Evolutionary conservation across 306 rosid species (phyloP).

Genomic region (Prinsepia uniflora): DNA sequence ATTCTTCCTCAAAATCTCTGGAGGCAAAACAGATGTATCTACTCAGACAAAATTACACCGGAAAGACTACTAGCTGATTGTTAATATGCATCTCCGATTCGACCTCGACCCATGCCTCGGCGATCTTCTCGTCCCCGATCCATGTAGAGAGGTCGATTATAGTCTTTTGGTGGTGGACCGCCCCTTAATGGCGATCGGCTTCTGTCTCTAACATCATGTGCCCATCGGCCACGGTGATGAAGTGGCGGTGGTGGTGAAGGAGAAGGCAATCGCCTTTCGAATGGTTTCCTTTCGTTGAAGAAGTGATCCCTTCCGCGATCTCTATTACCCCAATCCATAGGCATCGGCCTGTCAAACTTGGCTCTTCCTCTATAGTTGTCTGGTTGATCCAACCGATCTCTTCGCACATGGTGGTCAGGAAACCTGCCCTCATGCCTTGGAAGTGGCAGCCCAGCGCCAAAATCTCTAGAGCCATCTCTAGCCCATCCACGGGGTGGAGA

Average conservation of each 20-base stretch:
- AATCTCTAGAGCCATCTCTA: constrained; percentile 73
- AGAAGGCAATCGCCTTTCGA: constrained; percentile 72
- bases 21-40: neutral
- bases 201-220: constrained; percentile 65
- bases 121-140: constrained; percentile 58
- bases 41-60: constrained; percentile 14
- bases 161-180: constrained; percentile 58
- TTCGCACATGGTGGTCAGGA: constrained; percentile 51
- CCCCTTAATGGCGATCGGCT: constrained; percentile 75
- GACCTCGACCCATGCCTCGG: constrained; percentile 58
- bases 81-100: constrained; percentile 61
- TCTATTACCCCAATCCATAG: constrained; percentile 65
- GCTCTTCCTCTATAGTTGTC: constrained; percentile 67
- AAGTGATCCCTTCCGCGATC: constrained; percentile 68
- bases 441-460: constrained; percentile 60
- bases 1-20: constrained; percentile 1
- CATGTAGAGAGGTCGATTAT: constrained; percentile 46
- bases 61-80: neutral
- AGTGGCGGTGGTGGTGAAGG: constrained; percentile 51
- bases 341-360: constrained; percentile 72
- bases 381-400: constrained; percentile 58
- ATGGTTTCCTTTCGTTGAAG: constrained; percentile 56
- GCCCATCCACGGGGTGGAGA: constrained; percentile 83
- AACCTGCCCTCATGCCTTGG: constrained; percentile 68
- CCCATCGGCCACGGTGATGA: constrained; percentile 54